Evolutionary conservation across 805 yeast species (phyloP).

Genomic region (Osmozyma mogii): DNA sequence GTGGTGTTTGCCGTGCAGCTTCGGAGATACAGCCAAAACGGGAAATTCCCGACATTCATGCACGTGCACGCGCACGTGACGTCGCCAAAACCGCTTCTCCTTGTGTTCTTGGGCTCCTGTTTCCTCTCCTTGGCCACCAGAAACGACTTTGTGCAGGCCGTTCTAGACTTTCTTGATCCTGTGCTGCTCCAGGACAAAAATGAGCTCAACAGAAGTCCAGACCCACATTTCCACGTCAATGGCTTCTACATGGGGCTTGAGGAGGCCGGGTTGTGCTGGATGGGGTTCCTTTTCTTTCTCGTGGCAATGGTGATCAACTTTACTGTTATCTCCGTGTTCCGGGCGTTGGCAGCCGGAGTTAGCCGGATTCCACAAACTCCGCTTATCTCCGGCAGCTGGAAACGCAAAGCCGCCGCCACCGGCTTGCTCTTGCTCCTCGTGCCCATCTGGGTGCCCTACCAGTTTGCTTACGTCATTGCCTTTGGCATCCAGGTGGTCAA

Average conservation of each 20-base stretch:
- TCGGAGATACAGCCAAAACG: conserved; percentile 17
- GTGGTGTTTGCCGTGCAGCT: conserved; percentile 51
- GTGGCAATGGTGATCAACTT: conserved; percentile 39
- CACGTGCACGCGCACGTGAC: conserved; percentile 29
- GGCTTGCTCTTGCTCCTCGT: conserved; percentile 37
- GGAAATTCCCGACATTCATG: conserved; percentile 22
- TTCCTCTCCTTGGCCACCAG: conserved; percentile 32
- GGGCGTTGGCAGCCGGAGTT: too few species aligned
- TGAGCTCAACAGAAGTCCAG: conserved; percentile 33
- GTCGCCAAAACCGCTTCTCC: conserved; percentile 13
- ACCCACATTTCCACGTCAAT: conserved; percentile 33
- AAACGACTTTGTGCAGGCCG: conserved; percentile 23
- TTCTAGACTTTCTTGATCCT: conserved; percentile 45
- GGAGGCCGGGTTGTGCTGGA: conserved; percentile 44
- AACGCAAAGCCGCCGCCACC: conserved; percentile 19
- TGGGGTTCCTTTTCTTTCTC: conserved; percentile 50
- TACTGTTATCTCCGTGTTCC: too few species aligned
- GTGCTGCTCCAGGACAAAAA: conserved; percentile 40
- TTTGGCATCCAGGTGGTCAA: conserved; percentile 51
- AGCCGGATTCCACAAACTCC: too few species aligned
- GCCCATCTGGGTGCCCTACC: conserved; percentile 68
- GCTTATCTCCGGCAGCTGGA: not conserved
- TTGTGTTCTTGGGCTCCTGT: conserved; percentile 18
- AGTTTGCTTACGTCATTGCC: conserved; percentile 61
- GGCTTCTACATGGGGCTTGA: conserved; percentile 63